Percentiles rank a stretch among this genome's conserved stretches.
phyloP scores from a whole-genome alignment of 768 basidiomycete genomes.

The Suillus paluster region DNA sequence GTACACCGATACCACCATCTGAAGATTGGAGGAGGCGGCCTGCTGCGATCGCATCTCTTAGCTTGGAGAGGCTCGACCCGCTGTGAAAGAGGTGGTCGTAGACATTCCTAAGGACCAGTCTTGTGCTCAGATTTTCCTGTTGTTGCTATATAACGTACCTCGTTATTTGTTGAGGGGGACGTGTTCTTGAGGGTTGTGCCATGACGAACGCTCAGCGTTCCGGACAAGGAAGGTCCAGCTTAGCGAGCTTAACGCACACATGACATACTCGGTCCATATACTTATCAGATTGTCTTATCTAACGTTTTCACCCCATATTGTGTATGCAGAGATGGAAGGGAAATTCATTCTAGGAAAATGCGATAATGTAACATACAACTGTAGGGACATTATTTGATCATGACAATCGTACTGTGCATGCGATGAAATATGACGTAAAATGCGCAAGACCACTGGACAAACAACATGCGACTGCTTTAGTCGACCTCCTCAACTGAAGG shows the following conservation, averaged over 20 bases:
- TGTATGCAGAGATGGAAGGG: not conserved
- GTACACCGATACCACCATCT: constrained; percentile 49
- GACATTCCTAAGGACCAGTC: constrained; percentile 35
- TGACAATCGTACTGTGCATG: constrained; percentile 37
- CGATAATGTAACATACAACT: constrained; percentile 35
- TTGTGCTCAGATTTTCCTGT: not conserved
- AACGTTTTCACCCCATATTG: not conserved
- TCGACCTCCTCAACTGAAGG: constrained; percentile 93
- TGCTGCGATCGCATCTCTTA: constrained; percentile 67
- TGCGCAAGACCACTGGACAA: constrained; percentile 18
- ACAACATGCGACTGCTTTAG: constrained; percentile 42
- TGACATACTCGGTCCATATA: not conserved
- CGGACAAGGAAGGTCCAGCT: not conserved
- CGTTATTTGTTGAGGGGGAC: constrained; percentile 27
- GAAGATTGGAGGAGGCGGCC: constrained; percentile 57
- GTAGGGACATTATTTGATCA: constrained; percentile 30
- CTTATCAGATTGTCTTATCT: not conserved
- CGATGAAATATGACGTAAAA: constrained; percentile 27
- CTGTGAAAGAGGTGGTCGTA: constrained; percentile 56
- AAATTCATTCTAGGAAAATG: constrained; percentile 34
- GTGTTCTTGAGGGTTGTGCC: constrained; percentile 24
- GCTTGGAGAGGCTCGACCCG: constrained; percentile 58
- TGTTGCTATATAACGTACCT: constrained; percentile 22
- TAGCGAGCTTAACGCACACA: not conserved
- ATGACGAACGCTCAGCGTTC: constrained; percentile 17